Conservation (phyloP, 2,329 filamentous ascomycete species). For the Phialophora expanda region DNA sequence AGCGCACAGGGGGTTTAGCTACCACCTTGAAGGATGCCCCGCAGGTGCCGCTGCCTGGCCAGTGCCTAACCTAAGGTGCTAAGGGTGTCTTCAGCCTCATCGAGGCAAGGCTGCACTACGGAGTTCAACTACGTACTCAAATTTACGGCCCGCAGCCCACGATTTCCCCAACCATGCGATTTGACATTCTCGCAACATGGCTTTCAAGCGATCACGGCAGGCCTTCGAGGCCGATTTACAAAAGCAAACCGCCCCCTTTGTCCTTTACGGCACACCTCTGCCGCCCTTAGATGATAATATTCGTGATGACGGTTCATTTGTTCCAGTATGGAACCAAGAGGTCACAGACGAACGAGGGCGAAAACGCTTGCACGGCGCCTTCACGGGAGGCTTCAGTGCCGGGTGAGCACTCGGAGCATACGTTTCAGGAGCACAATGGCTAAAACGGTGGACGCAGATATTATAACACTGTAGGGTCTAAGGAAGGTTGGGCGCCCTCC, state of each 20-base stretch:
- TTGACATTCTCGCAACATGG: conserved; percentile 61
- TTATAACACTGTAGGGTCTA: conserved; percentile 97
- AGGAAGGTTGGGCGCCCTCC: conserved; percentile 94
- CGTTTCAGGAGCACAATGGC: conserved; percentile 42
- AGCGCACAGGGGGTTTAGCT: conserved; percentile 5
- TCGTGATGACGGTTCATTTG: conserved; percentile 88
- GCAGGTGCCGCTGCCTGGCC: not conserved
- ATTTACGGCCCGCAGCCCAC: not conserved
- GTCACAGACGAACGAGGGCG: conserved; percentile 90
- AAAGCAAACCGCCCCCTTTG: conserved; percentile 72
- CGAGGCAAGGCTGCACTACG: not conserved
- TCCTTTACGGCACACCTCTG: conserved; percentile 81
- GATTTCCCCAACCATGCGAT: not conserved
- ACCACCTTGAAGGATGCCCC: not conserved
- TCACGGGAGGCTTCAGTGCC: conserved; percentile 95
- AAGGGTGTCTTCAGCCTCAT: conserved; percentile 4
- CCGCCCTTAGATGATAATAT: conserved; percentile 75
- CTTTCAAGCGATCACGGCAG: conserved; percentile 77
- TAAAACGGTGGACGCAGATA: conserved; percentile 65
- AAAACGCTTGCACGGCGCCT: conserved; percentile 91
- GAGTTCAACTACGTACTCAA: not conserved
- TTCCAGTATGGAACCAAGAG: conserved; percentile 98
- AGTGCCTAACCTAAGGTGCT: too few species aligned
- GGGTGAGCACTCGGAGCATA: conserved; percentile 66
- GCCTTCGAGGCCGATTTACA: conserved; percentile 77